Conservation (phyloP, 1,284 basidiomycete genomes). For the Grifola frondosa region DNA sequence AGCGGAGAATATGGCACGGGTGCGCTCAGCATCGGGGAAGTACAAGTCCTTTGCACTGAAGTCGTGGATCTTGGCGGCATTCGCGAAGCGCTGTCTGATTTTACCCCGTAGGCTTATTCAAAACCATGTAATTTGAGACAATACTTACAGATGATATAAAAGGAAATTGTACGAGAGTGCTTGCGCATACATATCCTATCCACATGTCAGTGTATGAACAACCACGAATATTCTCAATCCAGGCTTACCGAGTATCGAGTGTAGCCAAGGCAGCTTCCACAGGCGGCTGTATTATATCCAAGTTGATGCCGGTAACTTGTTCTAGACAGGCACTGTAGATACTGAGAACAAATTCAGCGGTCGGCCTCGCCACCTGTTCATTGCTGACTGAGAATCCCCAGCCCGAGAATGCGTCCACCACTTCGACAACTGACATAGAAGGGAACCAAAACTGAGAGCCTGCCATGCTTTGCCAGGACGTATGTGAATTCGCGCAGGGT, state of each 20-base stretch:
- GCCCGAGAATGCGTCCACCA: constrained; percentile 57
- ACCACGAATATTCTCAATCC: no score
- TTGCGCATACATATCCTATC: constrained; percentile 29
- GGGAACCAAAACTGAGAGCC: constrained; percentile 68
- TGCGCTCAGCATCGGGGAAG: constrained; percentile 70
- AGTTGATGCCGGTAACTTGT: constrained; percentile 64
- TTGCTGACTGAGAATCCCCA: constrained; percentile 67
- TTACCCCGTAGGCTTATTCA: no score
- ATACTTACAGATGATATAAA: constrained; percentile 29
- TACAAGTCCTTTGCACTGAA: constrained; percentile 77
- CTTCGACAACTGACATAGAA: constrained; percentile 59
- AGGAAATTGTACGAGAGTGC: constrained; percentile 30
- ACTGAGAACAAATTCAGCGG: constrained; percentile 65
- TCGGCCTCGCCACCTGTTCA: constrained; percentile 72
- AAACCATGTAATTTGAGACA: not conserved
- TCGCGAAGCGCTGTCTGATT: constrained; percentile 68
- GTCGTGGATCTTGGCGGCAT: constrained; percentile 72
- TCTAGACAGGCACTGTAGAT: constrained; percentile 71
- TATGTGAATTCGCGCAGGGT: not conserved
- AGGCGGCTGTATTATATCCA: constrained; percentile 60
- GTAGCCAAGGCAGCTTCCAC: constrained; percentile 54
- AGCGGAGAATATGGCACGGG: constrained; percentile 74
- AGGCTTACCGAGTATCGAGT: constrained; percentile 41
- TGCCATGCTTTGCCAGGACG: constrained; percentile 22
- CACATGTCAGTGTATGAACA: not conserved